A percentile compares a stretch with the other conserved stretches of the same genome.
Conservation (phyloP, 768 basidiomycete genomes). For the Suillus ampliporus region DNA sequence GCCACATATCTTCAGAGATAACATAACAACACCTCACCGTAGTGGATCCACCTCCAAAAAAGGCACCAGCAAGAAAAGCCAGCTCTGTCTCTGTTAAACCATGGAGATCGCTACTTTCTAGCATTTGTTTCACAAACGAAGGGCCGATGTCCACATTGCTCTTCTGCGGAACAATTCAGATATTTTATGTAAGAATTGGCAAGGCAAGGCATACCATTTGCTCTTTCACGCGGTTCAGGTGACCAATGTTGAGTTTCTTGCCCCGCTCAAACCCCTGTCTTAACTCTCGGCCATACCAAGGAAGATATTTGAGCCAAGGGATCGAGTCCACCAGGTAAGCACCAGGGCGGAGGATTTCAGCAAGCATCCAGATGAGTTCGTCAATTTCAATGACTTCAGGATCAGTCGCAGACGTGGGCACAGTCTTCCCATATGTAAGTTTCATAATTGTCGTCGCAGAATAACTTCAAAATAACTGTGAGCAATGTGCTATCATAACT, state of each 20-base stretch:
- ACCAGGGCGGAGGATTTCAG: conserved; percentile 29
- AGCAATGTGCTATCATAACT: conserved; percentile 19
- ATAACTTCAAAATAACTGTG: conserved; percentile 1
- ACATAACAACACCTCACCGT: conserved; percentile 35
- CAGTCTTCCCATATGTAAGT: conserved; percentile 16
- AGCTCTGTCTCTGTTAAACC: conserved; percentile 54
- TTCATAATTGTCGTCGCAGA: conserved; percentile 15
- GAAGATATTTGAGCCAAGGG: conserved; percentile 46
- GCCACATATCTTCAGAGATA: not conserved
- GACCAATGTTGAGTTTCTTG: conserved; percentile 50
- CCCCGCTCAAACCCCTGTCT: conserved; percentile 55
- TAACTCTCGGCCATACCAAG: conserved; percentile 59
- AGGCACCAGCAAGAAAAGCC: conserved; percentile 58
- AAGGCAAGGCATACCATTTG: conserved; percentile 41
- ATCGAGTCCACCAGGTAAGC: conserved; percentile 34
- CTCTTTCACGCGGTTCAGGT: conserved; percentile 46
- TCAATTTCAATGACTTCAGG: conserved; percentile 24
- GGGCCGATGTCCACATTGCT: conserved; percentile 27
- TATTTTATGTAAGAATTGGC: not conserved
- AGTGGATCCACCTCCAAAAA: conserved; percentile 64
- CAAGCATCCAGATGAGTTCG: conserved; percentile 26
- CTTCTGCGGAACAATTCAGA: not conserved
- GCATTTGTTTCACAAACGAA: conserved; percentile 56
- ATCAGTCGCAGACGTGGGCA: conserved; percentile 11
- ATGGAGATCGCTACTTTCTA: conserved; percentile 53